phyloP scores from a whole-genome alignment of 1,284 basidiomycete species.

The Austroboletus novae-zelandiae region DNA sequence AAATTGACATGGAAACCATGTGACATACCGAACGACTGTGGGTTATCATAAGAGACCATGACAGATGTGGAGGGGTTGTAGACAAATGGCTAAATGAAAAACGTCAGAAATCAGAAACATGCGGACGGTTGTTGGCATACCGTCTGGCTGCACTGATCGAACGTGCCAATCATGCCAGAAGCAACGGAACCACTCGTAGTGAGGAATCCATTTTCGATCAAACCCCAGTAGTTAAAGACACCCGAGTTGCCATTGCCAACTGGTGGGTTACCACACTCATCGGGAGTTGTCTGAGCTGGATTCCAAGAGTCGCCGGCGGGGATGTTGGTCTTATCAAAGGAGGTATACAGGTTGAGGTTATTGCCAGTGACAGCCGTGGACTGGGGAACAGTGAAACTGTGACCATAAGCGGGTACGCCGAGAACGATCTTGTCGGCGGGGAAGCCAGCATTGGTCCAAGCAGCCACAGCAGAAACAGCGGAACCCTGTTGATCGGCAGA shows the following conservation, averaged over 20 bases:
- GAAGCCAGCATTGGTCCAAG: conserved; percentile 79
- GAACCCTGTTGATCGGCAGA: conserved; percentile 65
- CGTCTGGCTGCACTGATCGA: conserved; percentile 66
- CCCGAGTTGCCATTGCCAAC: conserved; percentile 36
- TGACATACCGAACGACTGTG: conserved; percentile 46
- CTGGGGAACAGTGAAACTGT: conserved; percentile 45
- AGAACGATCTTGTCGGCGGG: conserved; percentile 77
- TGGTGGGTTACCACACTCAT: conserved; percentile 51
- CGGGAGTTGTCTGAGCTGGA: conserved; percentile 39
- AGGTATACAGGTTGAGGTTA: conserved; percentile 46
- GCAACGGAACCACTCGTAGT: conserved; percentile 48
- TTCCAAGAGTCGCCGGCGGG: conserved; percentile 60
- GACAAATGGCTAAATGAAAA: conserved; percentile 51
- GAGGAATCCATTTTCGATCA: conserved; percentile 55
- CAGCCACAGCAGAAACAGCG: conserved; percentile 66
- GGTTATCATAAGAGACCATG: conserved; percentile 63
- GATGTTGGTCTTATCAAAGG: conserved; percentile 43
- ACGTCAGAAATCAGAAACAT: conserved; percentile 5
- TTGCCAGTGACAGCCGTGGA: conserved; percentile 39
- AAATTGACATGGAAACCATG: background rate
- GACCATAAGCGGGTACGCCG: conserved; percentile 78
- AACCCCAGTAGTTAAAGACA: conserved; percentile 58
- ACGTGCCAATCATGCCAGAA: conserved; percentile 48
- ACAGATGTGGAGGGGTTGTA: conserved; percentile 52
- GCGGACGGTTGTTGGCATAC: conserved; percentile 37